Evolutionary conservation across 139 green algal genomes (phyloP).

Genomic region (Diplosphaera chodatii): DNA sequence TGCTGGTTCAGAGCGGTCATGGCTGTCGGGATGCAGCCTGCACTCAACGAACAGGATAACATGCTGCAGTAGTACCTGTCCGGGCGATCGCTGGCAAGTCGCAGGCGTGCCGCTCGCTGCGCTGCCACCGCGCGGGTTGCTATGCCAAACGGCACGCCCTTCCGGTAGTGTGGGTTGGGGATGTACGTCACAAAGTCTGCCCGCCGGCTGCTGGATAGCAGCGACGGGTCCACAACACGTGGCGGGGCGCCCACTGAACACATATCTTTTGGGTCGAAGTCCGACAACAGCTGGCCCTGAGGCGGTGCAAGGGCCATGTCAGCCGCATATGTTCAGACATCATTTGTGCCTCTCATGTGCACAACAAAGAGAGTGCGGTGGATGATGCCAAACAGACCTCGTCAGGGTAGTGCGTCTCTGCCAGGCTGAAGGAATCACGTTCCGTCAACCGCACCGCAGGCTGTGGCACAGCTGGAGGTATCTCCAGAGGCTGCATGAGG

Average conservation of each 20-base stretch:
- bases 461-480: constrained; percentile 1
- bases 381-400: constrained; percentile 6
- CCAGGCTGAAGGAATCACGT: constrained; percentile 23
- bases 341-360: too few species aligned
- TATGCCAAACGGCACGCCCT: constrained; percentile 31
- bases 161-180: constrained; percentile 66
- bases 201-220: constrained; percentile 52
- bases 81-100: neutral
- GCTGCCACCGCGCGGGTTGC: constrained; percentile 22
- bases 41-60: too few species aligned
- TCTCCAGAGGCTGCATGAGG: constrained; percentile 6
- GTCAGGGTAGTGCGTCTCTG: neutral
- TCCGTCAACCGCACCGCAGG: constrained; percentile 9
- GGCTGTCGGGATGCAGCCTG: too few species aligned
- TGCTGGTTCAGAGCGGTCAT: too few species aligned
- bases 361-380: too few species aligned
- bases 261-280: constrained; percentile 26
- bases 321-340: too few species aligned
- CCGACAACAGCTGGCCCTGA: constrained; percentile 43
- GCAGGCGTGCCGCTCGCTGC: constrained; percentile 52
- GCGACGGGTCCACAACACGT: constrained; percentile 39
- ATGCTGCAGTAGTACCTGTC: too few species aligned
- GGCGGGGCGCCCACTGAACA: constrained; percentile 54
- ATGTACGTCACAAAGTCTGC: constrained; percentile 80
- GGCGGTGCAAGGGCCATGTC: too few species aligned